Evolutionary conservation across 169 alveolate genomes (phyloP).

Genomic region (Hammondia hammondi): DNA sequence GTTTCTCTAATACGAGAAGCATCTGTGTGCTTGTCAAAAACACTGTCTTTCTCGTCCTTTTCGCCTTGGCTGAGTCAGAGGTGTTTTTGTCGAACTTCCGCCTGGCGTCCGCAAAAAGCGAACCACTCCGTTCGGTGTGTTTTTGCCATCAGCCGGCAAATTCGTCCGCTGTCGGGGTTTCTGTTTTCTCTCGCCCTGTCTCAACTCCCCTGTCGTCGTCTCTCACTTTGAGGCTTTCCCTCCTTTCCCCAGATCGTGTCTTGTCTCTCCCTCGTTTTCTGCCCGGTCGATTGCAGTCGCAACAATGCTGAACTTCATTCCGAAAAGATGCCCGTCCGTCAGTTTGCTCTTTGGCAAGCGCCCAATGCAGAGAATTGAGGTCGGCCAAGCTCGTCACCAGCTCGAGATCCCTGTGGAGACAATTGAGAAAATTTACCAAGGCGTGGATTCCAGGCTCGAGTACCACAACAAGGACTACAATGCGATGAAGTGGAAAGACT

Average conservation of each 20-base stretch:
- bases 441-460: neutral
- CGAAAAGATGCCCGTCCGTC: slow-evolving; percentile 72
- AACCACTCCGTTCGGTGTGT: no score
- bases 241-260: neutral
- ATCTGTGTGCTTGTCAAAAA: no score
- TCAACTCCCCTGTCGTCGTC: neutral
- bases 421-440: slow-evolving; percentile 33
- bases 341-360: slow-evolving; percentile 79
- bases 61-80: no score
- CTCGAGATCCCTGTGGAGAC: slow-evolving; percentile 51
- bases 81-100: no score
- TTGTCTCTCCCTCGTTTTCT: neutral
- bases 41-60: no score
- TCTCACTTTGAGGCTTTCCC: neutral
- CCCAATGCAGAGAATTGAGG: slow-evolving; percentile 78
- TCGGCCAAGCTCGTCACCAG: slow-evolving; percentile 65
- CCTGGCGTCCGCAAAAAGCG: no score
- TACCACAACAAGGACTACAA: slow-evolving; percentile 52
- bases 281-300: neutral
- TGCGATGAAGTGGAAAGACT: slow-evolving; percentile 69
- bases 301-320: slow-evolving; percentile 77
- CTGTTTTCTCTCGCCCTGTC: neutral
- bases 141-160: no score
- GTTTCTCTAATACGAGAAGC: no score
- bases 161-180: no score